Percentiles rank a stretch among this genome's conserved stretches.
These are phyloP conservation scores for Fusarium sororula DNA, from an alignment of 2,329 filamentous ascomycete species.

Conservation along the genomic window DNA sequence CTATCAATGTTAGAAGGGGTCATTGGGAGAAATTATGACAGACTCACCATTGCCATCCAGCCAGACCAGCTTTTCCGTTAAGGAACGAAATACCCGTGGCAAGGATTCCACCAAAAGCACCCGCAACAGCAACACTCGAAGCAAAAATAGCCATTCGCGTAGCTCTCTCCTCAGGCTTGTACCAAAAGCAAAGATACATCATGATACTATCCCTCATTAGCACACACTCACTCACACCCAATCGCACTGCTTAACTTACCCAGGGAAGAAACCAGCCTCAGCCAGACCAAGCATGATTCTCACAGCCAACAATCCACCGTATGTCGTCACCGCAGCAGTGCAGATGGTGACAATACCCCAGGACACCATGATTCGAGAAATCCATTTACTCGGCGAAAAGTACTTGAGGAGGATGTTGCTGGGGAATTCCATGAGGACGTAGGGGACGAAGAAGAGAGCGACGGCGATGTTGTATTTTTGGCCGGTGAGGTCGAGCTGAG, in stretches of 20 bases:
- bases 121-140: slow-evolving; percentile 64
- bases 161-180: slow-evolving; percentile 66
- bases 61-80: slow-evolving; percentile 56
- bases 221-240: neutral
- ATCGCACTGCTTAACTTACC: neutral
- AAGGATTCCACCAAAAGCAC: slow-evolving; percentile 69
- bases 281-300: slow-evolving; percentile 61
- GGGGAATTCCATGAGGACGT: slow-evolving; percentile 46
- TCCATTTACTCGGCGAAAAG: slow-evolving; percentile 48
- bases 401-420: slow-evolving; percentile 49
- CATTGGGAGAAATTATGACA: fast-evolving
- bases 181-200: slow-evolving; percentile 71
- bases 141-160: slow-evolving; percentile 69
- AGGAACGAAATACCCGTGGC: slow-evolving; percentile 61
- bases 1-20: slow-evolving; percentile 47
- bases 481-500: slow-evolving; percentile 44
- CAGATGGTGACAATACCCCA: slow-evolving; percentile 62
- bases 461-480: slow-evolving; percentile 46
- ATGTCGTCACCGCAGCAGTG: slow-evolving; percentile 57
- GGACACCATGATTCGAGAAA: slow-evolving; percentile 52
- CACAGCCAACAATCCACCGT: slow-evolving; percentile 56
- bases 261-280: slow-evolving; percentile 63
- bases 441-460: slow-evolving; percentile 45
- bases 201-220: slow-evolving; percentile 48
- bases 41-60: slow-evolving; percentile 59